Evolutionary conservation across 2,329 filamentous ascomycete genomes (phyloP).

Genomic region (Aspergillus ibericus): DNA sequence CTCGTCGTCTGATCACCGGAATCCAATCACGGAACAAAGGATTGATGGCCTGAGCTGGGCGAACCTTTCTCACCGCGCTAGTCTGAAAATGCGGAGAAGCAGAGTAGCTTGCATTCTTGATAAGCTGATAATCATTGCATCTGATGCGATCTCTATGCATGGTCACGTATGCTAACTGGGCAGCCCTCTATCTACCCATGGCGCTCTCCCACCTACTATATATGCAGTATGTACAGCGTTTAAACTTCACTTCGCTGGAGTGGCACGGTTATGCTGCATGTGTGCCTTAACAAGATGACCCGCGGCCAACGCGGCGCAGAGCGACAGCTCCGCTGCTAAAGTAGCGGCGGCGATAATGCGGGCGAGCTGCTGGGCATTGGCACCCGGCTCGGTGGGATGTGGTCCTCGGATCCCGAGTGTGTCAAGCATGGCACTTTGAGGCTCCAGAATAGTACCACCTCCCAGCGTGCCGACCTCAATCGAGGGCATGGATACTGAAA

Average conservation of each 20-base stretch:
- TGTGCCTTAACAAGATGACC: slow-evolving; percentile 90
- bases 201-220: neutral
- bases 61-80: neutral
- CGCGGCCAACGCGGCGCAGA: slow-evolving; percentile 88
- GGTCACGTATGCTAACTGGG: neutral
- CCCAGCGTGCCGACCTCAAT: slow-evolving; percentile 97
- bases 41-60: neutral
- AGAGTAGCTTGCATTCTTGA: neutral
- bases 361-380: slow-evolving; percentile 85
- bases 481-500: slow-evolving; percentile 97
- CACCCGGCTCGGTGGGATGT: slow-evolving; percentile 87
- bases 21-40: neutral
- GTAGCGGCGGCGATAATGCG: slow-evolving; percentile 85
- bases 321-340: slow-evolving; percentile 84
- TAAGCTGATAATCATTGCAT: neutral
- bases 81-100: neutral
- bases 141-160: neutral
- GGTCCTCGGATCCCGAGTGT: slow-evolving; percentile 89
- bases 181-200: neutral
- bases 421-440: slow-evolving; percentile 94
- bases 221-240: neutral
- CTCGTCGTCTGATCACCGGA: neutral
- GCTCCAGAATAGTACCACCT: slow-evolving; percentile 94
- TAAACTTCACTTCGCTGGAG: neutral
- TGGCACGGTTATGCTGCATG: slow-evolving; percentile 85